Evolutionary conservation across 2,329 filamentous ascomycete genomes (phyloP).

Genomic region (Sporothrix inflata): DNA sequence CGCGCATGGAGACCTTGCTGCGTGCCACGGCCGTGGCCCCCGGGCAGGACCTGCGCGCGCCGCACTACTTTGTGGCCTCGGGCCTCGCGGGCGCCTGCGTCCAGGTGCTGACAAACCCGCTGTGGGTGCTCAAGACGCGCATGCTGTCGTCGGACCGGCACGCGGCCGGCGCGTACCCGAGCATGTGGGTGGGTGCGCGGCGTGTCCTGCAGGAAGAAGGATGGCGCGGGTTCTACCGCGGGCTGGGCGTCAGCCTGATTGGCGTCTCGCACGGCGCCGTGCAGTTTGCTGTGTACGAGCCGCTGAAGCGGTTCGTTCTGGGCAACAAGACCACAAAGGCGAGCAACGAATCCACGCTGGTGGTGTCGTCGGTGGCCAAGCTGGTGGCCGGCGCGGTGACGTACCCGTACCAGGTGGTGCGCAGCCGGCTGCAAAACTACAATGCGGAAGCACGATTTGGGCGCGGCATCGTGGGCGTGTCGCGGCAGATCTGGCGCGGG

Average conservation of each 20-base stretch:
- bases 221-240: slow-evolving; percentile 80
- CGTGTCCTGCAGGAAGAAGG: slow-evolving; percentile 75
- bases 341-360: slow-evolving; percentile 75
- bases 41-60: slow-evolving; percentile 51
- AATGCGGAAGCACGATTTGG: slow-evolving; percentile 76
- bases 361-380: slow-evolving; percentile 79
- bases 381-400: slow-evolving; percentile 86
- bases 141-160: slow-evolving; percentile 86
- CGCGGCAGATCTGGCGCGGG: slow-evolving; percentile 72
- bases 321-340: slow-evolving; percentile 46
- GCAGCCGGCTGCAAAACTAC: slow-evolving; percentile 87
- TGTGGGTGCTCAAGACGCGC: slow-evolving; percentile 98
- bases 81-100: slow-evolving; percentile 72
- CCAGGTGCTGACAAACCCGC: slow-evolving; percentile 84
- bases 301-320: slow-evolving; percentile 51
- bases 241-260: slow-evolving; percentile 78
- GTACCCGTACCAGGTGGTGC: slow-evolving; percentile 92
- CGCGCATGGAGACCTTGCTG: slow-evolving; percentile 55
- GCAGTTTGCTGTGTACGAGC: slow-evolving; percentile 95
- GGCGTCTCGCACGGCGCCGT: slow-evolving; percentile 91
- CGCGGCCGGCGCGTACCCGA: slow-evolving; percentile 77
- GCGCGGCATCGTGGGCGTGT: slow-evolving; percentile 70
- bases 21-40: slow-evolving; percentile 39
- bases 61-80: slow-evolving; percentile 81
- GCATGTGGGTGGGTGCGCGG: slow-evolving; percentile 70